Evolutionary conservation across 495 filamentous ascomycete genomes (phyloP), one percentile per base, ranked within the genome.

Genomic region (Aspergillus bertholletiae): DNA sequence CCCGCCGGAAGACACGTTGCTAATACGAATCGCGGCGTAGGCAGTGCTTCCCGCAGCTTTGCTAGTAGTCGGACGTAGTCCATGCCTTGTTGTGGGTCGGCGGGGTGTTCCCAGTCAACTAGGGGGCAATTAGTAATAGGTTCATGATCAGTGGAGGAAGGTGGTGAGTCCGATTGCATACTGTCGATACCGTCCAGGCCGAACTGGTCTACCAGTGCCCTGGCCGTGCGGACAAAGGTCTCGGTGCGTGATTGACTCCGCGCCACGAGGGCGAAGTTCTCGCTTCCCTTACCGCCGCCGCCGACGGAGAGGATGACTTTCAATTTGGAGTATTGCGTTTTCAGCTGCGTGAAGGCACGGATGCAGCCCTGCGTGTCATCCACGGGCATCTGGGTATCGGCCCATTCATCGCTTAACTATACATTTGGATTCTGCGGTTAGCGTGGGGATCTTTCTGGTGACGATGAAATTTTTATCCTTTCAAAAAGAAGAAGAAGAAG

Each of bases 41-140:
- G 90, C n/a, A 95, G 78, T 21, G 80, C 80, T 43, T 83, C 73
- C 48, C 92, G 86, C 49, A 92, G 72, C 4, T 82, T 74, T 6
- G 84, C 79, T 12, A 96, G 79, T 13, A 96, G 76, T 26, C 79
- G 74, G 46, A 94, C 68, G 66, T 91, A 95, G 68, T 91, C 81
- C 41, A 72, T 71, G 21, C 91, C 90, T 65, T 96, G 82, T 37
- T 81, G 72, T 2, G 75, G 59, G 60, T 89, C 78, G 41, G 81
- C 78, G 1, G 91, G 92, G 61, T 95, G 89, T 64, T 96, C 90
- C 92, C 92, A 96, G 62, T 93, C 92, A 61, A 96, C 92, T 95
- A 58, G 30, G 13, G 21, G 6, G 9, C 7, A n/a, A 37, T 54
- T 30, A 37, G 43, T 30, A 20, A 5, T 24, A 15, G 15, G 23